Conservation (phyloP, 2,329 filamentous ascomycete genomes). For the Trichophaea hybrida region DNA sequence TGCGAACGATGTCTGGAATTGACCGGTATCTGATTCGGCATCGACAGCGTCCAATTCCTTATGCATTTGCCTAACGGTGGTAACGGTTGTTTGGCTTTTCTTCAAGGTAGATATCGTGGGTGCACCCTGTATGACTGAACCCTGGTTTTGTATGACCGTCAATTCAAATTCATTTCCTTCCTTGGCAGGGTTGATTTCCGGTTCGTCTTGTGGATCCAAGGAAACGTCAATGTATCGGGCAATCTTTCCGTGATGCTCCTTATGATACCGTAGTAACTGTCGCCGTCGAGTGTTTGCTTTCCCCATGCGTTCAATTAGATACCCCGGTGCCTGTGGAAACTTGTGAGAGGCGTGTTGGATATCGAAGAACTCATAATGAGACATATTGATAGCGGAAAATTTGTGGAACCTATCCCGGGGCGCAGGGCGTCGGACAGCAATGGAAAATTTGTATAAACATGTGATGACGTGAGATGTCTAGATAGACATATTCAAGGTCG, state of each 20-base stretch:
- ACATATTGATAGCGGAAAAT: slow-evolving; percentile 26
- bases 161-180: too few relatives aligned
- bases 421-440: slow-evolving; percentile 29
- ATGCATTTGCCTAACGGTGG: too few relatives aligned
- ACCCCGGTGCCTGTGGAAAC: slow-evolving; percentile 2
- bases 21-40: too few relatives aligned
- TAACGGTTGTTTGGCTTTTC: too few relatives aligned
- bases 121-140: too few relatives aligned
- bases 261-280: slow-evolving; percentile 29
- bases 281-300: slow-evolving; percentile 29
- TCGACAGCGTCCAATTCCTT: too few relatives aligned
- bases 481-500: too few relatives aligned
- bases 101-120: too few relatives aligned
- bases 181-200: too few relatives aligned
- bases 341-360: slow-evolving; percentile 22
- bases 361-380: slow-evolving; percentile 27
- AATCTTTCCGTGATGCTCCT: slow-evolving; percentile 29
- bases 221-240: not conserved
- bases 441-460: slow-evolving; percentile 29
- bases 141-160: too few relatives aligned
- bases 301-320: slow-evolving; percentile 27
- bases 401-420: slow-evolving; percentile 28
- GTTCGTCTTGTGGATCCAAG: too few relatives aligned
- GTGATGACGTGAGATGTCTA: slow-evolving; percentile 18
- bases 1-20: too few relatives aligned